phyloP scores from a whole-genome alignment of 306 rosid genomes.

The Trichosanthes cucumerina region DNA sequence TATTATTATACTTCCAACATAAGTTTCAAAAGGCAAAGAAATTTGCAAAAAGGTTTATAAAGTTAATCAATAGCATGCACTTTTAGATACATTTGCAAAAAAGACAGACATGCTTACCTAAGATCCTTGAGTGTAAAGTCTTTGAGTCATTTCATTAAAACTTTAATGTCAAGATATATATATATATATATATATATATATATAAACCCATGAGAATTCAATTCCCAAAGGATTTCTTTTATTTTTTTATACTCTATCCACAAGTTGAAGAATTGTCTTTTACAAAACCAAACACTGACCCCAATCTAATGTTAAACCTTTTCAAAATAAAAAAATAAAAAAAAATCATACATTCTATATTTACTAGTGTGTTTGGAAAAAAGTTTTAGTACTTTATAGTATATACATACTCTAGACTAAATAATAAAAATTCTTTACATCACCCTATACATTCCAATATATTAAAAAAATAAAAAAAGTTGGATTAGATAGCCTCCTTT shows the following conservation, averaged over 20 bases:
- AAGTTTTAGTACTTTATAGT: no score
- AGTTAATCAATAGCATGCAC: slow-evolving; percentile 23
- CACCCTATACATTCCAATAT: neutral
- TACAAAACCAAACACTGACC: neutral
- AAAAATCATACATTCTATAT: no score
- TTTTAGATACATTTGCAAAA: slow-evolving; percentile 28
- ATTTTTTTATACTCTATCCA: neutral
- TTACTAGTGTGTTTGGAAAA: no score
- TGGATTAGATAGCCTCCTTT: neutral
- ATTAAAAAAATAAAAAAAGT: no score
- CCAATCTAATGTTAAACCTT: neutral
- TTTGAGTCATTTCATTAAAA: slow-evolving; percentile 26
- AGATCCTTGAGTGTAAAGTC: slow-evolving; percentile 33
- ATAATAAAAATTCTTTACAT: no score
- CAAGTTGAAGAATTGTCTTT: neutral
- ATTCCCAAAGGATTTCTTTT: slow-evolving; percentile 12
- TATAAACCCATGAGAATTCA: slow-evolving; percentile 16
- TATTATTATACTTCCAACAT: slow-evolving; percentile 43
- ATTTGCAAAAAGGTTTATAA: slow-evolving; percentile 33
- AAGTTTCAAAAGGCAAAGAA: slow-evolving; percentile 35
- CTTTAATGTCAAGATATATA: slow-evolving; percentile 1
- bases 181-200: neutral
- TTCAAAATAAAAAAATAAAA: no score
- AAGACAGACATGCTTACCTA: slow-evolving; percentile 54
- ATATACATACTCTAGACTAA: no score